phyloP scores from a whole-genome alignment of 352 stramenopile species.

The Globisporangium radiosum region DNA sequence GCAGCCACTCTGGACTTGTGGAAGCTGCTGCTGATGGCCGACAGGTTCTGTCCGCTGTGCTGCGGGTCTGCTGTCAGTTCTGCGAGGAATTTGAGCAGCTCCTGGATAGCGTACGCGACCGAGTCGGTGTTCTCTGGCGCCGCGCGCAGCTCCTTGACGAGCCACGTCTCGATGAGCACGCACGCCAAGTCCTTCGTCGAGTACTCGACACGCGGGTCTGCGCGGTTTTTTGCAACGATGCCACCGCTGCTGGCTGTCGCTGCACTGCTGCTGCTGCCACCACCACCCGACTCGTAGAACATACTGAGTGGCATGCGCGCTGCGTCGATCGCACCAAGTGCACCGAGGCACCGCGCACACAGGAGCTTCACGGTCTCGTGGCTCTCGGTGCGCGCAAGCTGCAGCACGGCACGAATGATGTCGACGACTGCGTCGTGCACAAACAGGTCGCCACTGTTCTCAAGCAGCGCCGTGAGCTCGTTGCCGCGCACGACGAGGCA shows the following conservation, averaged over 20 bases:
- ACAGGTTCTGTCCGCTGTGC: constrained; percentile 48
- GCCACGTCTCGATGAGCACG: constrained; percentile 72
- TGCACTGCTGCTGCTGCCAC: background rate
- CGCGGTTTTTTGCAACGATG: constrained; percentile 33
- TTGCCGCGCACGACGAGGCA: constrained; percentile 49
- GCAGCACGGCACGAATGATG: constrained; percentile 59
- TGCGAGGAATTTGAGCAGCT: constrained; percentile 76
- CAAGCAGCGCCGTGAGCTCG: constrained; percentile 60
- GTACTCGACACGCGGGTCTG: constrained; percentile 41
- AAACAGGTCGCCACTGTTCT: constrained; percentile 63
- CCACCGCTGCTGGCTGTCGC: constrained; percentile 1
- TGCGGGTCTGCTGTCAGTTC: constrained; percentile 70
- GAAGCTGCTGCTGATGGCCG: constrained; percentile 1
- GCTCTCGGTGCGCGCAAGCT: constrained; percentile 59
- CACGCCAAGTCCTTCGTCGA: constrained; percentile 78
- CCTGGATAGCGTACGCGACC: constrained; percentile 80
- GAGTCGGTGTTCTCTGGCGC: constrained; percentile 79
- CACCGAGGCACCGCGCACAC: constrained; percentile 66
- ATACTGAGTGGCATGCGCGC: constrained; percentile 64
- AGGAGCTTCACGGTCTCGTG: constrained; percentile 61
- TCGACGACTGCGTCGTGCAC: constrained; percentile 52
- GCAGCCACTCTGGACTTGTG: constrained; percentile 12
- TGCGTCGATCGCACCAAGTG: constrained; percentile 74
- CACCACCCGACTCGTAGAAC: constrained; percentile 36
- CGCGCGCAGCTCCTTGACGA: constrained; percentile 80